Evolutionary conservation across 2,329 filamentous ascomycete genomes (phyloP), one percentile per base, ranked within the genome.

Genomic region (Raffaelea deltoideospora): DNA sequence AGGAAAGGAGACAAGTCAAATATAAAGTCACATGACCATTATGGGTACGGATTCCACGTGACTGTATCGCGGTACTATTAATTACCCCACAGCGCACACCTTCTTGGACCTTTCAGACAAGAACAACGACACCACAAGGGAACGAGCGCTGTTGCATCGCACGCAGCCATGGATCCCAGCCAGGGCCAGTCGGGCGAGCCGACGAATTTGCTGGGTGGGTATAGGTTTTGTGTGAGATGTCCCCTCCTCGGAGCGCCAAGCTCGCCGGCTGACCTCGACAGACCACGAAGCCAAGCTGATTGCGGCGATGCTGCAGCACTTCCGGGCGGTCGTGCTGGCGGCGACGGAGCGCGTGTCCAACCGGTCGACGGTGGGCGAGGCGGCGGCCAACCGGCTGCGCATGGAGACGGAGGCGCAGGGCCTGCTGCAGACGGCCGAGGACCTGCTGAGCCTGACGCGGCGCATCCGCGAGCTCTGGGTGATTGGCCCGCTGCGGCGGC

Each of bases 391-490:
- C 48, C 51, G 49, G 33, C 51, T 63, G 53, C 53, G 49, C 5
- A 59, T 64, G 48, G 53, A 60, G 32, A 54, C 54, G 5, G 54
- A 58, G 41, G 51, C 51, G 17, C 47, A 52, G n/a, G 53, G 51
- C 0, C 40, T 64, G 31, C 56, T 63, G 42, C 6, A 56, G 40
- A 57, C 58, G 9, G 44, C 58, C 22, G 52, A 69, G 41, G 59
- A 65, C 40, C 53, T 70, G 4, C 54, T 67, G 4, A 48, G 52
- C 21, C 51, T 70, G 11, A 66, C 56, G 15, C 59, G 64, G 27
- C 59, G 63, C 42, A 54, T 70, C 39, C 65, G 67, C 43, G 58
- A 63, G 37, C 53, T 69, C 19, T 68, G 64, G 64, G 54, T 67
- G 10, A 57, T 60, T 38, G 65, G 66, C 2, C 58, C 64, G 1